phyloP scores from a whole-genome alignment of 1,284 basidiomycete genomes.

The Bjerkandera adusta region DNA sequence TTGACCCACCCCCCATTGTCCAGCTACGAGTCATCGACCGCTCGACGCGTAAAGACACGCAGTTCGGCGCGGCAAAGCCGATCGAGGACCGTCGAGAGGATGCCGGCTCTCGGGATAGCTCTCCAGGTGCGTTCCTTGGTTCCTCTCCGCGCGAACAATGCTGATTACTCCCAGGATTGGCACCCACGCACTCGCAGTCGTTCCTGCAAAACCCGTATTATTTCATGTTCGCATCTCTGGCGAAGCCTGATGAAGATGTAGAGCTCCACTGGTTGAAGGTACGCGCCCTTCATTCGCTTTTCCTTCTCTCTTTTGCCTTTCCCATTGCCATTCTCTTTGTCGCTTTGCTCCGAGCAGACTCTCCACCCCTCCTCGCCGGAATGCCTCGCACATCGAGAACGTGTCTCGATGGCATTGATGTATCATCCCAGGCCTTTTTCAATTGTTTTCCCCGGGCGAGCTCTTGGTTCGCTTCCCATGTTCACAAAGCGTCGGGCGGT shows the following conservation, averaged over 20 bases:
- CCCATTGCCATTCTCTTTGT: too few relatives aligned
- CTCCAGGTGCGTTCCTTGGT: constrained; percentile 25
- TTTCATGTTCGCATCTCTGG: constrained; percentile 90
- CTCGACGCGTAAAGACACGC: constrained; percentile 23
- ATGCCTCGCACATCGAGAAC: too few relatives aligned
- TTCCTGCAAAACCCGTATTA: constrained; percentile 91
- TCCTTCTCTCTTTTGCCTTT: background rate
- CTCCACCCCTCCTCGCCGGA: too few relatives aligned
- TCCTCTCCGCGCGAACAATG: too few relatives aligned
- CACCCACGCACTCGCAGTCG: constrained; percentile 36
- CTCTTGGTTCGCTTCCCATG: too few relatives aligned
- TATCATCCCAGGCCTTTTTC: too few relatives aligned
- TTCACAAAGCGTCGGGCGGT: too few relatives aligned
- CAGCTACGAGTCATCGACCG: constrained; percentile 85
- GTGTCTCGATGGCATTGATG: too few relatives aligned
- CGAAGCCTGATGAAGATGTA: constrained; percentile 86
- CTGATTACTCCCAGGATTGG: too few relatives aligned
- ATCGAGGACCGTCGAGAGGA: constrained; percentile 3
- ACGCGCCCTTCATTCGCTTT: constrained; percentile 22
- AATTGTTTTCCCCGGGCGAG: too few relatives aligned
- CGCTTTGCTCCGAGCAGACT: too few relatives aligned
- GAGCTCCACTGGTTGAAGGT: constrained; percentile 91
- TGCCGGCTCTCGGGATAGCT: constrained; percentile 24
- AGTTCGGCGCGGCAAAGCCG: constrained; percentile 12
- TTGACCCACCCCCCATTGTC: constrained; percentile 96